These are phyloP conservation scores for Stellera chamaejasme DNA, from an alignment of 345 rosid species.

Conservation along the genomic window DNA sequence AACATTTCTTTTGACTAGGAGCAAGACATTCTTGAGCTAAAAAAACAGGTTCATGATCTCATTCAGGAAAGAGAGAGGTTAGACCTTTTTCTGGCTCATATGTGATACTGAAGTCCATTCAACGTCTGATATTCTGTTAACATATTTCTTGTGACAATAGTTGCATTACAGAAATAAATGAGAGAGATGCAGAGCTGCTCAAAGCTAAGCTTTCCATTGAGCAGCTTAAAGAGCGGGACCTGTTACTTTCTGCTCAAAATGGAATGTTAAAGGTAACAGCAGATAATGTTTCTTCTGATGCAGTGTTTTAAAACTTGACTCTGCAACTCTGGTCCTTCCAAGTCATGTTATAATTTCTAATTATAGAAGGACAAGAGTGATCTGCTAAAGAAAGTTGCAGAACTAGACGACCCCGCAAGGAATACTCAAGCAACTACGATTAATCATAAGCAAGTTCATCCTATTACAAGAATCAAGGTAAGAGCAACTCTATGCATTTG, in stretches of 20 bases:
- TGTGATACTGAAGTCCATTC: background rate
- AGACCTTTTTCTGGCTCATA: slow-evolving; percentile 4
- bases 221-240: slow-evolving; percentile 75
- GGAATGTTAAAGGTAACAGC: slow-evolving; percentile 63
- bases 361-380: slow-evolving; percentile 70
- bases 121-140: background rate
- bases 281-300: slow-evolving; percentile 3
- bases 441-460: slow-evolving; percentile 30
- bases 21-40: slow-evolving; percentile 51
- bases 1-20: slow-evolving; percentile 30
- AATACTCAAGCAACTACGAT: slow-evolving; percentile 25
- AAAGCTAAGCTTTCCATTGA: slow-evolving; percentile 46
- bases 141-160: slow-evolving; percentile 22
- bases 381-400: slow-evolving; percentile 55
- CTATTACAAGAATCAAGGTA: slow-evolving; percentile 27
- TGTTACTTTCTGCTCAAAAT: slow-evolving; percentile 72
- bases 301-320: background rate
- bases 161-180: slow-evolving; percentile 46
- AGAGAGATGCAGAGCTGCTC: slow-evolving; percentile 60
- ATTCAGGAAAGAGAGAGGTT: slow-evolving; percentile 74
- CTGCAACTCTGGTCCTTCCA: no score
- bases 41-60: slow-evolving; percentile 44
- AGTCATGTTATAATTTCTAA: background rate
- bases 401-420: slow-evolving; percentile 58
- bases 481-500: background rate